These are phyloP conservation scores for Oryza punctata DNA, from an alignment of 176 grass and related monocot genomes.

Conservation along the genomic window DNA sequence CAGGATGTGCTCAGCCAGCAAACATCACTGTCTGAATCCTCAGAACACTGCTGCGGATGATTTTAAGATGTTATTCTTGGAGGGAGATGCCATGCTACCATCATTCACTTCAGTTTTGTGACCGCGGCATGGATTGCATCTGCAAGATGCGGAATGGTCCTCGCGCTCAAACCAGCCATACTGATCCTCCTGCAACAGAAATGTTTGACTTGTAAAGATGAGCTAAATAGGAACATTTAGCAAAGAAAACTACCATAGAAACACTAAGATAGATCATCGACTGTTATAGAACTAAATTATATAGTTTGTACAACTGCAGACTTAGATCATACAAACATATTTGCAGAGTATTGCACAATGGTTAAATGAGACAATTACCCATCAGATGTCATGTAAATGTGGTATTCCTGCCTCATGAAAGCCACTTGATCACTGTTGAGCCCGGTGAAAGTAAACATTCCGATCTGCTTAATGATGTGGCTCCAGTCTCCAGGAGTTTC, in stretches of 20 bases:
- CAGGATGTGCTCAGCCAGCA: slow-evolving; percentile 17
- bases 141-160: slow-evolving; percentile 66
- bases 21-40: slow-evolving; percentile 32
- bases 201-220: background rate
- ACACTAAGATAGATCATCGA: background rate
- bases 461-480: slow-evolving; percentile 99
- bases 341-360: background rate
- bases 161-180: slow-evolving; percentile 87
- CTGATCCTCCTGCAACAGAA: slow-evolving; percentile 90
- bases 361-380: slow-evolving; percentile 60
- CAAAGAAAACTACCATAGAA: background rate
- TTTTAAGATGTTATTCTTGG: slow-evolving; percentile 40
- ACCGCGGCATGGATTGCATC: slow-evolving; percentile 94
- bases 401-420: slow-evolving; percentile 92
- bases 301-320: background rate
- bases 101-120: slow-evolving; percentile 56
- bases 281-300: background rate
- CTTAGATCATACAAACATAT: background rate
- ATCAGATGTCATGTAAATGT: slow-evolving; percentile 99
- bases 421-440: slow-evolving; percentile 88
- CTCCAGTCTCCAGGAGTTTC: slow-evolving; percentile 96
- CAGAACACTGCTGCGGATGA: background rate
- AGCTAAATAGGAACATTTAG: background rate
- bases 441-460: slow-evolving; percentile 99
- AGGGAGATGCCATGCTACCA: background rate